Evolutionary conservation across 371 early-diverging fungal species (phyloP).

Genomic region (Mortierella sp.): DNA sequence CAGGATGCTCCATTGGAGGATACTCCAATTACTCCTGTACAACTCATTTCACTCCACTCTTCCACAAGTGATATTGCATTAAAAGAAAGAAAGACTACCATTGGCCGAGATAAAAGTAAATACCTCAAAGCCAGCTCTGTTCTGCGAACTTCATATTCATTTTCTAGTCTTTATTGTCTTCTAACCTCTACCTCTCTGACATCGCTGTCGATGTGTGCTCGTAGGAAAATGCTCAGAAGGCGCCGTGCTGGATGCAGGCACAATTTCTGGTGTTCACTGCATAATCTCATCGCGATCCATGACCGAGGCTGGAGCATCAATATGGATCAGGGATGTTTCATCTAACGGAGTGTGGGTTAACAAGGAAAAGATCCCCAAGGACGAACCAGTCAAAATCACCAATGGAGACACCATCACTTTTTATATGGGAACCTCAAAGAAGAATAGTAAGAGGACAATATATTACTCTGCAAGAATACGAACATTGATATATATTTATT

Average conservation of each 20-base stretch:
- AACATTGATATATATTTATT: not conserved
- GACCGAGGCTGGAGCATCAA: conserved; percentile 19
- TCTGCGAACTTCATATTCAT: not conserved
- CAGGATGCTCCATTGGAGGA: not conserved
- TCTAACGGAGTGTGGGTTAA: conserved; percentile 55
- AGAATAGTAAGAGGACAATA: conserved; percentile 12
- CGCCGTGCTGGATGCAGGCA: conserved; percentile 5
- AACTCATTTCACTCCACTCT: conserved; percentile 20
- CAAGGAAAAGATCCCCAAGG: conserved; percentile 20
- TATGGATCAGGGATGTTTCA: conserved; percentile 52
- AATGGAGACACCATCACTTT: conserved; percentile 35
- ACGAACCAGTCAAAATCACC: conserved; percentile 33
- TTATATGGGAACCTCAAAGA: not conserved
- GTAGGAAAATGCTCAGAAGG: conserved; percentile 38
- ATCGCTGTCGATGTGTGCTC: not conserved
- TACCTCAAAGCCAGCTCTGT: not conserved
- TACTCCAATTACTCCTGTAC: conserved; percentile 4
- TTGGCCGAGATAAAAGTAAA: conserved; percentile 30
- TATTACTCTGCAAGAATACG: not conserved
- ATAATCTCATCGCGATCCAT: conserved; percentile 38
- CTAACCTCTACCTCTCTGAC: not conserved
- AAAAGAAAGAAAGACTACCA: conserved; percentile 18
- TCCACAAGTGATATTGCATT: conserved; percentile 14
- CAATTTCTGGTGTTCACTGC: conserved; percentile 33
- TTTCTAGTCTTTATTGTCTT: not conserved